A percentile compares a stretch with the other conserved stretches of the same genome.
phyloP scores from a whole-genome alignment of 441 rosid species.

The Arabidopsis hybrid region DNA sequence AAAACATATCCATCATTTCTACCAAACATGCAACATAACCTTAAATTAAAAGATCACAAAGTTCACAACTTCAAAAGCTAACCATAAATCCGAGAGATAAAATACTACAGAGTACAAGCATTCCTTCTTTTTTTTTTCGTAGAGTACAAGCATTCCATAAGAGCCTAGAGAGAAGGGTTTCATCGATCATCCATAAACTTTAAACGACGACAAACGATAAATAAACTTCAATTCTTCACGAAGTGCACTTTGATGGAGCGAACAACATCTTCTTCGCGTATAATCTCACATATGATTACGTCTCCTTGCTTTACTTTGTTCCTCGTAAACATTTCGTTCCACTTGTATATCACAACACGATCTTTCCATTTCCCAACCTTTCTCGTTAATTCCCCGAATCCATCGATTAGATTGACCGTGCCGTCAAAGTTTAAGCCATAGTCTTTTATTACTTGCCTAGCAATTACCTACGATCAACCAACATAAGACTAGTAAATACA shows the following conservation, averaged over 20 bases:
- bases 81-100: not conserved
- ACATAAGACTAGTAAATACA: not conserved
- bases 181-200: not conserved
- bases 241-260: constrained; percentile 30
- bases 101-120: not conserved
- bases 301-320: constrained; percentile 4
- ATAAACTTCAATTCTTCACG: constrained; percentile 12
- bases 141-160: not conserved
- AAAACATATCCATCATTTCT: not conserved
- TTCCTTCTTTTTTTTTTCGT: too few relatives aligned
- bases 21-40: not conserved
- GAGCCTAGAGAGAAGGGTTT: not conserved
- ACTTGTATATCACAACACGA: constrained; percentile 23
- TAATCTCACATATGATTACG: constrained; percentile 30
- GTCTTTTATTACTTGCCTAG: constrained; percentile 26
- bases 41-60: not conserved
- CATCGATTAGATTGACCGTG: constrained; percentile 16
- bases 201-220: not conserved
- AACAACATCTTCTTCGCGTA: constrained; percentile 18
- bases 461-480: constrained; percentile 23
- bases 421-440: constrained; percentile 17
- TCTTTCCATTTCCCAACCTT: constrained; percentile 25
- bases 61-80: not conserved
- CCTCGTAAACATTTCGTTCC: constrained; percentile 28
- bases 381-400: constrained; percentile 4